Evolutionary conservation across 257 asterid species (phyloP).

Genomic region (Solanum chiquidenum): DNA sequence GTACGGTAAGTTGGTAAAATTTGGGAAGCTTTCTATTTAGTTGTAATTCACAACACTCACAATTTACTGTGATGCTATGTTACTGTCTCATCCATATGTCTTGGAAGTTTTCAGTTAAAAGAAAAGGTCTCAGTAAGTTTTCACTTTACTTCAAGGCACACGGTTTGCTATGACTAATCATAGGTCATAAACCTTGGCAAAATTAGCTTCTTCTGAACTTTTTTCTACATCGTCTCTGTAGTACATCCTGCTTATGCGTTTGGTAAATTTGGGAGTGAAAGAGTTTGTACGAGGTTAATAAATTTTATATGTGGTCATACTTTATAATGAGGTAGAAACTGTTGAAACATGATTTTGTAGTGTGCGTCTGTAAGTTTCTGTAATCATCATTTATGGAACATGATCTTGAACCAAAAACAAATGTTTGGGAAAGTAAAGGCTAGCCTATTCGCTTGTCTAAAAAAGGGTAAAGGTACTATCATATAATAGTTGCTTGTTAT

Average conservation of each 20-base stretch:
- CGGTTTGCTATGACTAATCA: neutral
- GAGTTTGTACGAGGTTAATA: neutral
- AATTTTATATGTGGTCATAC: neutral
- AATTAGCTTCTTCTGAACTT: neutral
- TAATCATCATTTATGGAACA: neutral
- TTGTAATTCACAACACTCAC: neutral
- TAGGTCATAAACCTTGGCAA: neutral
- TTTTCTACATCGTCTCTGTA: neutral
- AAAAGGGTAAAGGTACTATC: neutral
- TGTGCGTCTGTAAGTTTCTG: neutral
- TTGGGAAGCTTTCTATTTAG: neutral
- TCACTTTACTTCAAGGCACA: neutral
- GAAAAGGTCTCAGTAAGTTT: neutral
- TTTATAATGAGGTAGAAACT: neutral
- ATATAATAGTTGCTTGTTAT: neutral
- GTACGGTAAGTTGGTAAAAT: constrained; percentile 56
- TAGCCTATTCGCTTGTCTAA: neutral
- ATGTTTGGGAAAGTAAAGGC: neutral
- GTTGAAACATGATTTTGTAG: neutral
- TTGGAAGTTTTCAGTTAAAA: neutral
- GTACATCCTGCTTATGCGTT: neutral
- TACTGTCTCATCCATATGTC: neutral
- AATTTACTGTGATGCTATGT: neutral
- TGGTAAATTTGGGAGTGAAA: neutral
- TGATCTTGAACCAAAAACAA: neutral